Percentiles rank a stretch among this genome's conserved stretches.
These are phyloP conservation scores for Geotrichum histeridarum DNA, from an alignment of 1,139 yeast genomes.

Conservation along the genomic window DNA sequence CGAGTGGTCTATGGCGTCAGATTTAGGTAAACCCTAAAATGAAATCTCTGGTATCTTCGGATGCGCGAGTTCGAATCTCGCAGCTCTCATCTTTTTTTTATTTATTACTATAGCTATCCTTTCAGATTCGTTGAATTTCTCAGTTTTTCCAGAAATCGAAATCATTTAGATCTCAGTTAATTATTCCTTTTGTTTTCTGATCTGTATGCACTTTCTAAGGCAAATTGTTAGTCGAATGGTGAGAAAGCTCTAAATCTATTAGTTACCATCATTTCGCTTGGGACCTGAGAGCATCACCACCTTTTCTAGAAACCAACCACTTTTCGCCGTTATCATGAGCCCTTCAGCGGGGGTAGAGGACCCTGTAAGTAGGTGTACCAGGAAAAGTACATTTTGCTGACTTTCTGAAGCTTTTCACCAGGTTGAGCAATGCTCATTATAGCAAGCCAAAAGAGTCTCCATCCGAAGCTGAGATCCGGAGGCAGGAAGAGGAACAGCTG, in stretches of 20 bases:
- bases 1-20: constrained; percentile 46
- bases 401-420: constrained; percentile 9
- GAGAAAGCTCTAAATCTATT: too few relatives aligned
- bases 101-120: background rate
- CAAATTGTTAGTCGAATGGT: too few relatives aligned
- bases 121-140: constrained; percentile 1
- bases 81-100: constrained; percentile 36
- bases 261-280: too few relatives aligned
- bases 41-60: constrained; percentile 42
- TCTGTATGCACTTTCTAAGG: too few relatives aligned
- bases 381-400: background rate
- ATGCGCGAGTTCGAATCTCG: constrained; percentile 45
- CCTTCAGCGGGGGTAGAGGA: constrained; percentile 16
- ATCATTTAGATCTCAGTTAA: too few relatives aligned
- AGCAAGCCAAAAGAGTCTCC: constrained; percentile 6
- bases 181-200: too few relatives aligned
- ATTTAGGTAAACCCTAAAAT: constrained; percentile 38
- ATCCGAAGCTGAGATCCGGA: constrained; percentile 10
- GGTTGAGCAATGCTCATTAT: constrained; percentile 12
- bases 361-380: constrained; percentile 7
- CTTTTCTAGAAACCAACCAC: background rate
- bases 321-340: background rate
- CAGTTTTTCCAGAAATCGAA: background rate
- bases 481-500: constrained; percentile 11
- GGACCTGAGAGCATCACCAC: background rate